Evolutionary conservation across 306 rosid species (phyloP).

Genomic region (Senna siamea): DNA sequence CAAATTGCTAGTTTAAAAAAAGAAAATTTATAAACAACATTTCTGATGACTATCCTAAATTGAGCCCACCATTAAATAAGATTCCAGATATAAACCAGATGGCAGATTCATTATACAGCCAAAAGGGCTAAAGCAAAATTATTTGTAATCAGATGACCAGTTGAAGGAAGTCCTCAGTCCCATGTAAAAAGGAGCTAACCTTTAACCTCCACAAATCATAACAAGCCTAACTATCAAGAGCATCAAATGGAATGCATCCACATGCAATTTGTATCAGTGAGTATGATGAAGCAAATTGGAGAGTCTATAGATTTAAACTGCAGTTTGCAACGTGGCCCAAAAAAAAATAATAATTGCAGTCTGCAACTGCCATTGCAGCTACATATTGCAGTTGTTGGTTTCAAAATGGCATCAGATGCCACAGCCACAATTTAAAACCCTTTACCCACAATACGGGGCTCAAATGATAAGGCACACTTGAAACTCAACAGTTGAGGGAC

Average conservation of each 20-base stretch:
- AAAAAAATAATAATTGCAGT: no score
- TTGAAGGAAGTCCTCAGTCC: no score
- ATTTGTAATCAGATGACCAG: not conserved
- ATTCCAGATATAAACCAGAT: not conserved
- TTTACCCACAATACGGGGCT: no score
- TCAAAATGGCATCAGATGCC: not conserved
- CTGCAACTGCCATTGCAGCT: no score
- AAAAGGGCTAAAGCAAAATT: not conserved
- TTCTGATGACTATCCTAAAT: not conserved
- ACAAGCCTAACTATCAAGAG: not conserved
- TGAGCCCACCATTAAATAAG: not conserved
- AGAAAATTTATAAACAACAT: not conserved
- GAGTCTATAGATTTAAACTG: not conserved
- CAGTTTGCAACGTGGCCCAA: not conserved
- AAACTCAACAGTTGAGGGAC: no score
- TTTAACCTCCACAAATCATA: no score
- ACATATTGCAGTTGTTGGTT: not conserved
- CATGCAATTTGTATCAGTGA: not conserved
- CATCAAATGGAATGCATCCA: not conserved
- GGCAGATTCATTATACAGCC: not conserved
- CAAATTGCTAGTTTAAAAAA: no score
- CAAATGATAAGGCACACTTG: no score
- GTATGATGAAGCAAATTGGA: not conserved
- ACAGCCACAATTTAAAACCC: not conserved
- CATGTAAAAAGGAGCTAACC: no score